A percentile compares a stretch with the other conserved stretches of the same genome.
phyloP scores from a whole-genome alignment of 495 filamentous ascomycete genomes.

The Podospora comata region DNA sequence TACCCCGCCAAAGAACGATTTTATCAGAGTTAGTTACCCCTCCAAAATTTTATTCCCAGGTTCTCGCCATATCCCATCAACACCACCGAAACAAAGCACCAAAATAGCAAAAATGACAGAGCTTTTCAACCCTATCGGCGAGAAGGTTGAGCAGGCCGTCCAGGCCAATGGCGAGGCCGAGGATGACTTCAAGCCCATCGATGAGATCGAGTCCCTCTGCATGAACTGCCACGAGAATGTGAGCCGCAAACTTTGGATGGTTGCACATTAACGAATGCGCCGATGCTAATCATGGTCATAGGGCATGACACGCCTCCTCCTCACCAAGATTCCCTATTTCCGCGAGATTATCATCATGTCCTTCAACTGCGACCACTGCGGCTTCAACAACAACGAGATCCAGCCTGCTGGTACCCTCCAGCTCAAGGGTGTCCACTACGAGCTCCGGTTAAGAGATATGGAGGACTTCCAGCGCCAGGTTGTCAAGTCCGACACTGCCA shows the following conservation, averaged over 20 bases:
- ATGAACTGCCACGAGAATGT: constrained; percentile 70
- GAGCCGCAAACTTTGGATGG: constrained; percentile 29
- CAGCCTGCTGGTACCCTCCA: constrained; percentile 89
- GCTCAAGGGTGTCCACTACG: constrained; percentile 77
- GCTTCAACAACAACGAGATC: constrained; percentile 85
- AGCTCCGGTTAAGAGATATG: constrained; percentile 64
- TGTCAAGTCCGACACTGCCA: constrained; percentile 83
- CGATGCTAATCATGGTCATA: constrained; percentile 33
- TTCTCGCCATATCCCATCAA: constrained; percentile 3
- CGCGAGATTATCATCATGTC: constrained; percentile 96
- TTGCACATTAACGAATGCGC: not conserved
- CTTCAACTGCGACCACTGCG: constrained; percentile 85
- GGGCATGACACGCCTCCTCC: constrained; percentile 80
- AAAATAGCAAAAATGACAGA: constrained; percentile 34
- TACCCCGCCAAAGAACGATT: constrained; percentile 28
- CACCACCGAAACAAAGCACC: constrained; percentile 9
- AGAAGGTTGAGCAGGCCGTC: constrained; percentile 50
- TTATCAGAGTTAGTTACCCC: constrained; percentile 28
- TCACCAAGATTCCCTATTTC: constrained; percentile 93
- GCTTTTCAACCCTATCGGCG: constrained; percentile 53
- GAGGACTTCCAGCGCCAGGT: constrained; percentile 80
- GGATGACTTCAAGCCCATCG: constrained; percentile 58
- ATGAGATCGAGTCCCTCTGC: constrained; percentile 52
- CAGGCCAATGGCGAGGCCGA: constrained; percentile 36
- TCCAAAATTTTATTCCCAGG: constrained; percentile 36